Percentiles rank a stretch among this genome's conserved stretches.
These are phyloP conservation scores for Pisolithus tinctorius DNA, from an alignment of 768 basidiomycete genomes.

Conservation along the genomic window DNA sequence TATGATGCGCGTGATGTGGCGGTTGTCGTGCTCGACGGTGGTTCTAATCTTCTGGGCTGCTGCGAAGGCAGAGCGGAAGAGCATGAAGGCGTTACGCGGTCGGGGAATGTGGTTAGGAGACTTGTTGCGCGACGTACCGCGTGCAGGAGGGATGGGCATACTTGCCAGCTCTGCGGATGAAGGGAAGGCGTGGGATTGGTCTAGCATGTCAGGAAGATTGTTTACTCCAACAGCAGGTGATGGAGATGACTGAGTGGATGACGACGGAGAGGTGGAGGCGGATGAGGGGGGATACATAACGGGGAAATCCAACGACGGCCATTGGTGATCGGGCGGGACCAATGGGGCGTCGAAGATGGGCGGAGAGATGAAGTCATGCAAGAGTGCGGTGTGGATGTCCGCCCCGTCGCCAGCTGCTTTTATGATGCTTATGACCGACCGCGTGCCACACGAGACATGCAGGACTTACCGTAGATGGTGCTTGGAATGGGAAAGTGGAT, in stretches of 20 bases:
- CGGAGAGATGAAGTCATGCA: slow-evolving; percentile 10
- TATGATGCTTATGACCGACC: neutral
- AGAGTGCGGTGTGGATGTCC: neutral
- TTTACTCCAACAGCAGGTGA: slow-evolving; percentile 5
- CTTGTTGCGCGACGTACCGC: slow-evolving; percentile 22
- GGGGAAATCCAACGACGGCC: slow-evolving; percentile 21
- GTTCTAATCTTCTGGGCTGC: slow-evolving; percentile 41
- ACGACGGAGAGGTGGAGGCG: slow-evolving; percentile 5
- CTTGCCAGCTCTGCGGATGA: slow-evolving; percentile 16
- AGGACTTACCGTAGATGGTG: slow-evolving; percentile 3
- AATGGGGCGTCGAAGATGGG: slow-evolving; percentile 9
- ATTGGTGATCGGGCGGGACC: slow-evolving; percentile 10
- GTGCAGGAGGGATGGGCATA: slow-evolving; percentile 26
- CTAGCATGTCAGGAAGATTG: neutral
- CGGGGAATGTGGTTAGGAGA: slow-evolving; percentile 37
- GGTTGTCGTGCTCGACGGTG: slow-evolving; percentile 49
- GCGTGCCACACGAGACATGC: neutral
- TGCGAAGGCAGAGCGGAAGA: slow-evolving; percentile 57
- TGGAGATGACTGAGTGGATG: slow-evolving; percentile 5
- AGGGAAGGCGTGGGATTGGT: slow-evolving; percentile 5
- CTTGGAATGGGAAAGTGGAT: slow-evolving; percentile 2
- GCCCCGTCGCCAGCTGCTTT: neutral
- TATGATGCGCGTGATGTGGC: slow-evolving; percentile 51
- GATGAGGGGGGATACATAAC: slow-evolving; percentile 5
- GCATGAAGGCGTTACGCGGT: slow-evolving; percentile 42